Conservation (phyloP, 129 eudicot genomes). For the Heracleum sosnowskyi region DNA sequence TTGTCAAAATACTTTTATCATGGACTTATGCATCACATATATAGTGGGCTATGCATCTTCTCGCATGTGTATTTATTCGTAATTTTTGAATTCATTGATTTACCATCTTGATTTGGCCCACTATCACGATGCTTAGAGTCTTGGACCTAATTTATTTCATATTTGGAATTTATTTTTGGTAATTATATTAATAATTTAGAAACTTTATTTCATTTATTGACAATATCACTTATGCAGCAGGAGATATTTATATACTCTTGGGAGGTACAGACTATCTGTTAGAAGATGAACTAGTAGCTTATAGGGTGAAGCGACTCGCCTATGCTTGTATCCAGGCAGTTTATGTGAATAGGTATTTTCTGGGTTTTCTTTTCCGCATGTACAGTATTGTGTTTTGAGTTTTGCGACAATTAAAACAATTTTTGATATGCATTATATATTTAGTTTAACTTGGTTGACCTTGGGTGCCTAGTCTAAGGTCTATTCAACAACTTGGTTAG, state of each 20-base stretch:
- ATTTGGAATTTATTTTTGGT: background rate
- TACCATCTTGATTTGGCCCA: background rate
- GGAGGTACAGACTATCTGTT: conserved; percentile 55
- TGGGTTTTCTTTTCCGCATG: conserved; percentile 1
- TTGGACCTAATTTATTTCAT: background rate
- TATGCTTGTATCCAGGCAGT: conserved; percentile 72
- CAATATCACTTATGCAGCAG: conserved; percentile 29
- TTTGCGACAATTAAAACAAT: background rate
- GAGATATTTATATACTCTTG: conserved; percentile 50
- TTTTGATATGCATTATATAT: background rate
- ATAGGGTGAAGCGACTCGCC: conserved; percentile 72
- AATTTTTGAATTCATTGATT: background rate
- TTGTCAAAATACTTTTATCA: background rate
- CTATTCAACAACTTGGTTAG: background rate
- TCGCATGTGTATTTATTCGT: background rate
- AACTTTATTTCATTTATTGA: conserved; percentile 11
- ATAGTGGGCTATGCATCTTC: background rate
- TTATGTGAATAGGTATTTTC: conserved; percentile 69
- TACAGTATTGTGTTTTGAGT: conserved; percentile 7
- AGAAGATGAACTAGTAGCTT: conserved; percentile 36
- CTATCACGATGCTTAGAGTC: background rate
- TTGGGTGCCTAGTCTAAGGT: background rate
- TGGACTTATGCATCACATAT: background rate
- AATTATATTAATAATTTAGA: conserved; percentile 3
- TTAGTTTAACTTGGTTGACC: background rate